A percentile compares a stretch with the other conserved stretches of the same genome.
phyloP scores from a whole-genome alignment of 768 basidiomycete species.

The Suillus brevipes region DNA sequence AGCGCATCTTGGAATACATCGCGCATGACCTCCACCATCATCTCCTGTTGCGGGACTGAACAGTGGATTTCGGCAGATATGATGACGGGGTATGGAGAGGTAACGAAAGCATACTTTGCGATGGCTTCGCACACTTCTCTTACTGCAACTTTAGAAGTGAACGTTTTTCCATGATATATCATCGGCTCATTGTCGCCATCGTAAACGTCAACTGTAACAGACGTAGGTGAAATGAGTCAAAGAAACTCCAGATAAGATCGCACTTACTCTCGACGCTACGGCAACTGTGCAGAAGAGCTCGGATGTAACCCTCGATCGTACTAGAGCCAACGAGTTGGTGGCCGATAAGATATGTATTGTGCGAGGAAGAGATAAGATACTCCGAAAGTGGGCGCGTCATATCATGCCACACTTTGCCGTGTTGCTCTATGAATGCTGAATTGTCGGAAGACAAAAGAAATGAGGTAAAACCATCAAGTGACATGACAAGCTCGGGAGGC shows the following conservation, averaged over 20 bases:
- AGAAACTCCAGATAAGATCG: neutral
- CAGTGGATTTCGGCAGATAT: conserved; percentile 95
- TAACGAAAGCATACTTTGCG: conserved; percentile 84
- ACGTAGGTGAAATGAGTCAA: neutral
- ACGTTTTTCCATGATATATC: conserved; percentile 86
- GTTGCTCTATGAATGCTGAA: conserved; percentile 53
- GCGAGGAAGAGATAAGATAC: conserved; percentile 87
- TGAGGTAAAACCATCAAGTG: conserved; percentile 65
- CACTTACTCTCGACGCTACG: conserved; percentile 91
- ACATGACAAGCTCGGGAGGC: conserved; percentile 31
- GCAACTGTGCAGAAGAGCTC: conserved; percentile 85
- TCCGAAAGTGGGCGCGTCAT: conserved; percentile 89
- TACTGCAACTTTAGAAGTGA: conserved; percentile 80
- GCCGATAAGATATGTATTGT: conserved; percentile 91
- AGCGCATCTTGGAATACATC: conserved; percentile 58
- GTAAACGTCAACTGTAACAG: conserved; percentile 78
- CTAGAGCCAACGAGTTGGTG: conserved; percentile 86
- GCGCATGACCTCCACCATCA: conserved; percentile 72
- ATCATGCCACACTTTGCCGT: conserved; percentile 64
- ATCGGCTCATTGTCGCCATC: conserved; percentile 85
- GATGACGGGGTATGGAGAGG: conserved; percentile 89
- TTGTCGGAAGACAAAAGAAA: conserved; percentile 86
- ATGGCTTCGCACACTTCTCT: conserved; percentile 84
- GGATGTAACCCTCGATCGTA: conserved; percentile 90
- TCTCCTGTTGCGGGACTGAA: conserved; percentile 73